Percentiles rank a stretch among this genome's conserved stretches.
Evolutionary conservation across 352 stramenopile species (phyloP).

Genomic region (Albugo laibachii): DNA sequence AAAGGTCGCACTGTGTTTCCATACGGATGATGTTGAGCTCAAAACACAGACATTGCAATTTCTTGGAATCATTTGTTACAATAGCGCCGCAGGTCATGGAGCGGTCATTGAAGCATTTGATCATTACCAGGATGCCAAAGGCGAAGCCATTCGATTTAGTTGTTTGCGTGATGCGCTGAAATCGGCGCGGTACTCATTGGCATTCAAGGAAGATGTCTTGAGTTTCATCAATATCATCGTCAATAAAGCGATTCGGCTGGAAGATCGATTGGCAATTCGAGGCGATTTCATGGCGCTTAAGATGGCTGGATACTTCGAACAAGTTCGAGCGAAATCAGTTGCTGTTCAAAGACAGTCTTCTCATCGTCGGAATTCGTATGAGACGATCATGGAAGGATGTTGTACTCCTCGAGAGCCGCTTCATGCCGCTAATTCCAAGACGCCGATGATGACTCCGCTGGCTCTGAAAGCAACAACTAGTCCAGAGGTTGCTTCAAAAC

Average conservation of each 20-base stretch:
- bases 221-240: slow-evolving; percentile 82
- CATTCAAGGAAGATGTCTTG: slow-evolving; percentile 79
- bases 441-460: background rate
- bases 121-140: slow-evolving; percentile 71
- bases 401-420: too few relatives aligned
- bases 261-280: slow-evolving; percentile 63
- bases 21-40: slow-evolving; percentile 62
- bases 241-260: slow-evolving; percentile 69
- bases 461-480: background rate
- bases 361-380: too few relatives aligned
- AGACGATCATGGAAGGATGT: too few relatives aligned
- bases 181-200: slow-evolving; percentile 59
- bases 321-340: slow-evolving; percentile 64
- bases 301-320: slow-evolving; percentile 74
- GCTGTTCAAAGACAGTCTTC: slow-evolving; percentile 33
- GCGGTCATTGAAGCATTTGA: slow-evolving; percentile 66
- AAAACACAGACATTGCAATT: slow-evolving; percentile 71
- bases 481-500: background rate
- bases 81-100: slow-evolving; percentile 59
- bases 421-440: background rate
- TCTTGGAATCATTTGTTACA: slow-evolving; percentile 73
- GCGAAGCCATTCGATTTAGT: slow-evolving; percentile 57
- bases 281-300: slow-evolving; percentile 71
- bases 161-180: slow-evolving; percentile 64
- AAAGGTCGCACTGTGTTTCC: slow-evolving; percentile 58